Percentiles rank a stretch among this genome's conserved stretches.
phyloP scores from a whole-genome alignment of 345 rosid genomes.

The Rhodomyrtus tomentosa region DNA sequence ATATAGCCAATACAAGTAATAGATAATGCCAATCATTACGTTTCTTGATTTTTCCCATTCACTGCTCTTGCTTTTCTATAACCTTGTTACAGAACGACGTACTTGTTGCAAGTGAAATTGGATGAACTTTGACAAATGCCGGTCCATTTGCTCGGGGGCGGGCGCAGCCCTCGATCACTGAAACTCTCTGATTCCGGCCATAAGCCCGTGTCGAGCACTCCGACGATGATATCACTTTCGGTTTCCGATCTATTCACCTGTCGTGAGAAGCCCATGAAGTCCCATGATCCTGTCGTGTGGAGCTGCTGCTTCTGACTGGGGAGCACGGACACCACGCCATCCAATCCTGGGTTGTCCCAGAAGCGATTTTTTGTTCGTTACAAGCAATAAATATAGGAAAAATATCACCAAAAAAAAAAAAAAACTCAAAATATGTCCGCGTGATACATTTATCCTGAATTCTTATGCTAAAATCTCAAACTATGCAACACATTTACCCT shows the following conservation, averaged over 20 bases:
- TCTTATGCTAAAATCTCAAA: too few relatives aligned
- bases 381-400: too few relatives aligned
- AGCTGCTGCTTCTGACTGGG: constrained; percentile 13
- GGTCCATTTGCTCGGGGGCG: constrained; percentile 21
- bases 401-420: too few relatives aligned
- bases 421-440: too few relatives aligned
- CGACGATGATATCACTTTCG: constrained; percentile 9
- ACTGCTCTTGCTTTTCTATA: too few relatives aligned
- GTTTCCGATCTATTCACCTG: neutral
- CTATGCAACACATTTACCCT: too few relatives aligned
- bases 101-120: constrained; percentile 61
- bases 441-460: too few relatives aligned
- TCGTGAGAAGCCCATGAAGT: constrained; percentile 18
- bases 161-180: constrained; percentile 2
- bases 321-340: constrained; percentile 25
- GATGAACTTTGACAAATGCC: constrained; percentile 5
- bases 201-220: constrained; percentile 14
- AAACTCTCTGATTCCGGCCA: neutral
- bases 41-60: too few relatives aligned
- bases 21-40: too few relatives aligned
- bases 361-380: neutral
- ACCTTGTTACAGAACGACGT: neutral
- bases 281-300: constrained; percentile 29
- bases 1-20: too few relatives aligned
- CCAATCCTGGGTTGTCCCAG: constrained; percentile 2